Evolutionary conservation across 139 green algal genomes (phyloP), one percentile per base, ranked within the genome.

Genomic region (Pycnococcus provasolii): DNA sequence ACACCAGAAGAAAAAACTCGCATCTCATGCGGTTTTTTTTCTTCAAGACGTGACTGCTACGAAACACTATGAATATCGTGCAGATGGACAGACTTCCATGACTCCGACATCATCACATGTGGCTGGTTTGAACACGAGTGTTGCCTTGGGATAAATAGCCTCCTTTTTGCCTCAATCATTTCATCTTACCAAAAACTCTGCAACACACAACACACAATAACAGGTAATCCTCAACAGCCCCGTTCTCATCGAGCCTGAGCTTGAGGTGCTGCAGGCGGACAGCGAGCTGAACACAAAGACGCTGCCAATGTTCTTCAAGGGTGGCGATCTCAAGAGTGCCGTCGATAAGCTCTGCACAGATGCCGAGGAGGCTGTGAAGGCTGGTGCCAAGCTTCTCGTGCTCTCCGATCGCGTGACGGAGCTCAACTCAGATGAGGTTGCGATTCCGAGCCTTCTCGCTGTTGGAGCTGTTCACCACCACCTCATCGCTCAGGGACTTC

Each of bases 401-500:
- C 71, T 83, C 42, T 73, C 52, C 39, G 71, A 83, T 66, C 45
- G 26, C 26, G 0, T 26, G 26, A 26, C 26, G 26, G 26, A 53
- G 11, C 40, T 61, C 11, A 66, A 73, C 39, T 8, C 70, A 42
- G 66, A 45, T 45, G 53, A 60, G 41, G 60, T 59, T 1, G 70
- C 66, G 13, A 96, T 99, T 74, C 91, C 93, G 37, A 78, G 84
- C 39, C 83, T 99, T 68, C 79, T 97, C 62, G 91, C 88, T 0
- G 83, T 89, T 3, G 93, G 93, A 13, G 89, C 93, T 0, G 89
- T 97, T 60, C 92, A 99, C 81, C 93, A 99, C 80, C 88, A 97
- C 84, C 87, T 99, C 50, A 99, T 99, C 81, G 58, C 51, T 3
- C 64, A 66, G 15, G 79, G 84, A 42, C 26, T 76, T 40, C 73